These are phyloP conservation scores for Eutrema yunnanense DNA, from an alignment of 345 rosid genomes.

Conservation along the genomic window DNA sequence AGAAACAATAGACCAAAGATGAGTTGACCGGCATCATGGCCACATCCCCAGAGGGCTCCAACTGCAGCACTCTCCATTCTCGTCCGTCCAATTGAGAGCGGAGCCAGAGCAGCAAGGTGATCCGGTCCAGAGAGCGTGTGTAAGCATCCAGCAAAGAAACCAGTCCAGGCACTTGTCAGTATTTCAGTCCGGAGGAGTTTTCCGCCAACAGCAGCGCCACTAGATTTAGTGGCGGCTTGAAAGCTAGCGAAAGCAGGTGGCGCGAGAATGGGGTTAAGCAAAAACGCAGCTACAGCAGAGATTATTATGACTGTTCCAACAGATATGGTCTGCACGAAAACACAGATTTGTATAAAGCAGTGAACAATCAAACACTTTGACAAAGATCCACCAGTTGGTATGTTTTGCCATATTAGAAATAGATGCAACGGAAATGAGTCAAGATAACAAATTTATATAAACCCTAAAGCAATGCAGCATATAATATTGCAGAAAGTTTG, in stretches of 20 bases:
- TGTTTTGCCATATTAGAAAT: neutral
- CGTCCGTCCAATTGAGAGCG: constrained; percentile 85
- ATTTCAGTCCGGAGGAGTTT: constrained; percentile 51
- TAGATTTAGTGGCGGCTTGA: constrained; percentile 48
- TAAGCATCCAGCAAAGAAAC: constrained; percentile 92
- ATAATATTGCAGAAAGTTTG: neutral
- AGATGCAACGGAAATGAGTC: neutral
- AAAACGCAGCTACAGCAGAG: constrained; percentile 45
- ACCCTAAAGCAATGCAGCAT: neutral
- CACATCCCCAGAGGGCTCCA: constrained; percentile 99
- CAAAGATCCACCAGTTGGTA: neutral
- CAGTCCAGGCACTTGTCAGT: constrained; percentile 83
- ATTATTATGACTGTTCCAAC: constrained; percentile 42
- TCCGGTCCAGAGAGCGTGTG: constrained; percentile 96
- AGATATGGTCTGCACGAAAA: constrained; percentile 39
- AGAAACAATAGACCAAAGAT: constrained; percentile 76
- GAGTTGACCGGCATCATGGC: constrained; percentile 94
- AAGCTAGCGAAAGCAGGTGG: constrained; percentile 78
- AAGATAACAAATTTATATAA: neutral
- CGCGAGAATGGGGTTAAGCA: constrained; percentile 62
- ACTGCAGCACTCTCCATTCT: constrained; percentile 86
- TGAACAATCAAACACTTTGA: neutral
- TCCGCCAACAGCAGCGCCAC: constrained; percentile 49
- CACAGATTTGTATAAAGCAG: neutral
- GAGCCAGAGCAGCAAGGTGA: constrained; percentile 97